Conservation (phyloP, 2,329 filamentous ascomycete species). For the Graphilbum fragrans region DNA sequence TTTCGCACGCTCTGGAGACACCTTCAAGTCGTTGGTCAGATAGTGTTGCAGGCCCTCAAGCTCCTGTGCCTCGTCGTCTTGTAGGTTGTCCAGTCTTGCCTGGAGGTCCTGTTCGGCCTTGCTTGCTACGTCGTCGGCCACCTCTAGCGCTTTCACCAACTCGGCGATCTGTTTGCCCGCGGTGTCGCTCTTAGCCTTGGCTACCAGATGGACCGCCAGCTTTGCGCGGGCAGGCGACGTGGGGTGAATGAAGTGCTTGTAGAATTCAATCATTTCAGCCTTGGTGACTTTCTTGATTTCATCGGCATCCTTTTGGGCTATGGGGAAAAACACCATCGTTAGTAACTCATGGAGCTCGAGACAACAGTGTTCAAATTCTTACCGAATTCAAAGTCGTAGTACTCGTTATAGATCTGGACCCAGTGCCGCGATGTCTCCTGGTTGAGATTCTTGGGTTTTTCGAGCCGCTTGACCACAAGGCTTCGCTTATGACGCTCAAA, state of each 20-base stretch:
- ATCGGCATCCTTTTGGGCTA: constrained; percentile 65
- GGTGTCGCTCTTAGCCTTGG: constrained; percentile 47
- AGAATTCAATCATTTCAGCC: constrained; percentile 69
- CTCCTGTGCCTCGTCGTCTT: constrained; percentile 32
- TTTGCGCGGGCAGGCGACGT: constrained; percentile 66
- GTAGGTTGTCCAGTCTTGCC: constrained; percentile 20
- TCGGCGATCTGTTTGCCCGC: constrained; percentile 28
- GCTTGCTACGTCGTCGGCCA: constrained; percentile 18
- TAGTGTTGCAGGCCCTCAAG: constrained; percentile 37
- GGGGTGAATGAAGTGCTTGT: constrained; percentile 61
- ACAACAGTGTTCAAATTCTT: no score
- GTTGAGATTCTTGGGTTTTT: constrained; percentile 85
- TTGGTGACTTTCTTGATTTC: constrained; percentile 66
- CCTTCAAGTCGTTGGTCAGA: constrained; percentile 29
- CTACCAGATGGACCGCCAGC: constrained; percentile 69
- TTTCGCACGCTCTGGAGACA: constrained; percentile 37
- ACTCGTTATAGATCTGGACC: constrained; percentile 74
- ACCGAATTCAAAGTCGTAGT: constrained; percentile 84
- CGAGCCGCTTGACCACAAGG: constrained; percentile 72
- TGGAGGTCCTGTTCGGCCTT: constrained; percentile 21
- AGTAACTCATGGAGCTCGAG: neutral
- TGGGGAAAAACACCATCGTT: neutral
- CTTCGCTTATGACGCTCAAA: constrained; percentile 90
- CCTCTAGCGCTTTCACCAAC: constrained; percentile 22
- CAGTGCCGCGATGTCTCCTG: constrained; percentile 77